phyloP scores from a whole-genome alignment of 495 filamentous ascomycete species.

The Talaromyces ruber region DNA sequence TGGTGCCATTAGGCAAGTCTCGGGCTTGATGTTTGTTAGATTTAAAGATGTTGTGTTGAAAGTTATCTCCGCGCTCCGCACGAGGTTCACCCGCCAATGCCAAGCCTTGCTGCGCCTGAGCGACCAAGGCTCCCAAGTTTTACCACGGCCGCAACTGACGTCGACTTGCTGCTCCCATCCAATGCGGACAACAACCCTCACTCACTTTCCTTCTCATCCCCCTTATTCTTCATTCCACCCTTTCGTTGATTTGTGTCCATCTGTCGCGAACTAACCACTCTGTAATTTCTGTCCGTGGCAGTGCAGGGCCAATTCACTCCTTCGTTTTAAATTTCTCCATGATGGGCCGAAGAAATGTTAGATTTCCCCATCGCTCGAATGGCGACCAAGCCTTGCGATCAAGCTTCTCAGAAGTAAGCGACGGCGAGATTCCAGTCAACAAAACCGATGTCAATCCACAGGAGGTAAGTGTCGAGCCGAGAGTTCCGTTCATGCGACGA shows the following conservation, averaged over 20 bases:
- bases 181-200: neutral
- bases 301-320: conserved; percentile 6
- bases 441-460: conserved; percentile 40
- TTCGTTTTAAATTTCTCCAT: conserved; percentile 29
- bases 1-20: conserved; percentile 27
- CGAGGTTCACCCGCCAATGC: neutral
- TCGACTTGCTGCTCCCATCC: neutral
- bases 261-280: neutral
- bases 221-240: neutral
- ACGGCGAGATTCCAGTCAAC: conserved; percentile 45
- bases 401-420: conserved; percentile 76
- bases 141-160: conserved; percentile 5
- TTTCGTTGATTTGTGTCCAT: neutral
- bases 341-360: conserved; percentile 75
- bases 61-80: neutral
- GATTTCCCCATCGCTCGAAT: conserved; percentile 63
- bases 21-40: neutral
- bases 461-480: conserved; percentile 25
- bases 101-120: conserved; percentile 1
- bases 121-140: neutral
- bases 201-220: neutral
- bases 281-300: neutral
- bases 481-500: neutral
- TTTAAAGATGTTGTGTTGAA: neutral
- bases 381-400: conserved; percentile 51